Evolutionary conservation across 352 stramenopile species (phyloP).

Genomic region (Pythium rishiriense): DNA sequence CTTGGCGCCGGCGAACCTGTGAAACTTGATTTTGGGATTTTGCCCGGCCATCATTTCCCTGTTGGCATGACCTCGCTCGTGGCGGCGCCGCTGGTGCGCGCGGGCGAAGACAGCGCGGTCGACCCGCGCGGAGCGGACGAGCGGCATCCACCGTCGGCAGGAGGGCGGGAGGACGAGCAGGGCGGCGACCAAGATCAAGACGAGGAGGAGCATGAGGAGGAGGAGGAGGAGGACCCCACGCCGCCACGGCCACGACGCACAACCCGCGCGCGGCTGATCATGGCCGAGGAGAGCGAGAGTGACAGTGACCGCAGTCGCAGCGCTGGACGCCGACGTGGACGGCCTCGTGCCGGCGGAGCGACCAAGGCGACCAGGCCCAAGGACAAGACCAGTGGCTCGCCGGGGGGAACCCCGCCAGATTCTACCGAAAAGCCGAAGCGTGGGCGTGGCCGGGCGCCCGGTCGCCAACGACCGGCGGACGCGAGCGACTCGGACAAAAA

Average conservation of each 20-base stretch:
- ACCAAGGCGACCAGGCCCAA: conserved; percentile 2
- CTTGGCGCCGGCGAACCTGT: neutral
- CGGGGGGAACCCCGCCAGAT: neutral
- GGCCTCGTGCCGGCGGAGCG: neutral
- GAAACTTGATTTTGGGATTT: conserved; percentile 5
- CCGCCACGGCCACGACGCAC: conserved; percentile 2
- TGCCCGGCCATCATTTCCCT: conserved; percentile 4
- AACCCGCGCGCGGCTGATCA: conserved; percentile 4
- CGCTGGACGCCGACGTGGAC: conserved; percentile 1
- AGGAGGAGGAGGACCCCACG: conserved; percentile 28
- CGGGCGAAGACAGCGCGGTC: neutral
- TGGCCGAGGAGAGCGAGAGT: conserved; percentile 1
- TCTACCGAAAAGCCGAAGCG: conserved; percentile 20
- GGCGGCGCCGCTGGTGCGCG: neutral
- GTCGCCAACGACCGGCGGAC: neutral
- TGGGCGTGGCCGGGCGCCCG: neutral
- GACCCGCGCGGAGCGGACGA: neutral
- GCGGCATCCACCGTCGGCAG: neutral
- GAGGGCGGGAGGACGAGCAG: neutral
- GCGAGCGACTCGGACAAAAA: neutral
- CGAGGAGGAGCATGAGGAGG: neutral
- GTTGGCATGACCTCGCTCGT: conserved; percentile 8
- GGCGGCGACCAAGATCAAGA: too few species aligned
- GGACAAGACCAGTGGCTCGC: neutral
- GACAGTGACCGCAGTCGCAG: conserved; percentile 9